Evolutionary conservation across 805 yeast genomes (phyloP).

Genomic region (Metschnikowia henanensis): DNA sequence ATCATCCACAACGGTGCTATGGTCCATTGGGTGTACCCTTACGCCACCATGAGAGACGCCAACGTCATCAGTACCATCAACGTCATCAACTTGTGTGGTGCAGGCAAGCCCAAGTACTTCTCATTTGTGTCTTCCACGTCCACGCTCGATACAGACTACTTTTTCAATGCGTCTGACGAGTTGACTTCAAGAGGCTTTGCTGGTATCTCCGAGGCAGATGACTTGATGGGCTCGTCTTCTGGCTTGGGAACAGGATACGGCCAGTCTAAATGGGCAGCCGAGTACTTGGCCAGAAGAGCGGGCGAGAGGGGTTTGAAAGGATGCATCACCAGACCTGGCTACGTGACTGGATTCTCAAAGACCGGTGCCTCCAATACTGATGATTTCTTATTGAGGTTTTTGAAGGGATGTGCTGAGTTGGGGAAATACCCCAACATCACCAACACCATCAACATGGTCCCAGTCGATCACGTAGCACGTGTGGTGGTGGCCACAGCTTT

Average conservation of each 20-base stretch:
- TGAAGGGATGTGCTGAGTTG: constrained; percentile 91
- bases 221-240: constrained; percentile 71
- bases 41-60: constrained; percentile 84
- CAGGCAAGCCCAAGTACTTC: constrained; percentile 83
- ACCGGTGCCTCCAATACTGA: constrained; percentile 95
- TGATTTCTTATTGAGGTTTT: constrained; percentile 90
- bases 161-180: constrained; percentile 72
- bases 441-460: constrained; percentile 93
- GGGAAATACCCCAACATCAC: constrained; percentile 83
- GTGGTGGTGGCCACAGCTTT: constrained; percentile 83
- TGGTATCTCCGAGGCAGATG: constrained; percentile 84
- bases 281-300: constrained; percentile 82
- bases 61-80: constrained; percentile 88
- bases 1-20: constrained; percentile 96
- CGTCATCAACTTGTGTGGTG: constrained; percentile 72
- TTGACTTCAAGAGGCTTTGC: constrained; percentile 58
- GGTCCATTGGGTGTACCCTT: constrained; percentile 99
- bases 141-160: constrained; percentile 82
- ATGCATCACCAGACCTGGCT: constrained; percentile 92
- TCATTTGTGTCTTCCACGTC: constrained; percentile 97
- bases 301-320: constrained; percentile 88
- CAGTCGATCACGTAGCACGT: constrained; percentile 97
- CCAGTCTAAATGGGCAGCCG: constrained; percentile 98
- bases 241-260: constrained; percentile 96
- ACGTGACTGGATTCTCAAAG: constrained; percentile 80